Base-by-base conservation (phyloP, 495 filamentous ascomycete genomes). In the Penicillium psychrofluorescens region DNA sequence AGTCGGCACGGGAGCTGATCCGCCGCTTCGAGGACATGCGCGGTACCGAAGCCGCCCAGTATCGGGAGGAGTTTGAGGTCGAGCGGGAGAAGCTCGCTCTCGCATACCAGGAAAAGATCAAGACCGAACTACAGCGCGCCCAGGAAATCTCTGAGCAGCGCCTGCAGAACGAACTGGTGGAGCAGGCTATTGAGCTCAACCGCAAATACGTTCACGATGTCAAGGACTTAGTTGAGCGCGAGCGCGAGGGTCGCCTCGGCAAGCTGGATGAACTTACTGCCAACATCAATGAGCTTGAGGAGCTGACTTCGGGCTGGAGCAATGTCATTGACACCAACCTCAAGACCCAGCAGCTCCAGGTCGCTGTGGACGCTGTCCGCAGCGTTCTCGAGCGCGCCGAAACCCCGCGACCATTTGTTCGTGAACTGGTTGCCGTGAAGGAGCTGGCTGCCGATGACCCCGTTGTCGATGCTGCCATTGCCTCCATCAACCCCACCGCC, bases 301-400 rank as follows among this genome's bases (percentile, higher is more conserved):
- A 81, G 53, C 78, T 97, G 32, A 92, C 88, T 9, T 73, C 78
- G 9, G 81, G 84, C 47, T 95, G 86, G 87, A 88, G 85, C 61
- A 76, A 81, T 7, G 86, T 97, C 15, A 81, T 98, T 22, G 88
- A 95, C 58, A 71, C 76, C 38, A 95, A 90, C 67, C 79, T 97
- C 43, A 84, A 84, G 65, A 96, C 94, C 6, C 92, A 98, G 67
- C 87, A 96, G 61, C 80, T 96, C 11, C 86, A 92, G 58, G 88
- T 96, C 33, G 92, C 92, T 4, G 85, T 97, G 27, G 94, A 98
- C 52, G 88, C 91, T 32, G 88, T 98, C 6, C 84, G 87, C 34
- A 79, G 85, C 48, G 82, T 80, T 37, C 79, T 95, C 14, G 84
- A 88, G 59, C 83, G 83, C 36, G 70, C 82, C 11, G 72, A 82